Percentiles rank a stretch among this genome's conserved stretches.
These are phyloP conservation scores for Eleusine indica DNA, from an alignment of 176 grass and related monocot species.

Conservation along the genomic window DNA sequence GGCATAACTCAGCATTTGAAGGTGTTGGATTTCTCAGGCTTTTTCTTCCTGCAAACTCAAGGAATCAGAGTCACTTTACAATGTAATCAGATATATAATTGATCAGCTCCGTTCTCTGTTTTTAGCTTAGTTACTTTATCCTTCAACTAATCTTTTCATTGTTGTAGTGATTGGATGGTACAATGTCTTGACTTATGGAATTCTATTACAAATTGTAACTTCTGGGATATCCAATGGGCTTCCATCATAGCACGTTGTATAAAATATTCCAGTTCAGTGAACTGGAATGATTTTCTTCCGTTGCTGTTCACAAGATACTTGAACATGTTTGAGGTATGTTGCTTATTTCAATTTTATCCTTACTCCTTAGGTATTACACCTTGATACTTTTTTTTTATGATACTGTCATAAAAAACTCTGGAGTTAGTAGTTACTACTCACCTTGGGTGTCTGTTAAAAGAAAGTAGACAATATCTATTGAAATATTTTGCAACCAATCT, in stretches of 20 bases:
- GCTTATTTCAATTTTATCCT: constrained; percentile 27
- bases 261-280: constrained; percentile 69
- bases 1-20: constrained; percentile 97
- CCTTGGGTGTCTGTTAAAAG: neutral
- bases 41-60: constrained; percentile 83
- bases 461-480: neutral
- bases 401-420: too few species aligned
- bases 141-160: constrained; percentile 42
- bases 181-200: constrained; percentile 81
- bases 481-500: neutral
- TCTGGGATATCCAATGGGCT: constrained; percentile 95
- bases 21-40: constrained; percentile 92
- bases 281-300: constrained; percentile 87
- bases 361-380: neutral
- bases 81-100: constrained; percentile 54
- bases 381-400: too few species aligned
- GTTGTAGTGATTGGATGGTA: constrained; percentile 74
- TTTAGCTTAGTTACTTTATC: constrained; percentile 26
- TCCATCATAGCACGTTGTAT: constrained; percentile 85
- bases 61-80: constrained; percentile 79
- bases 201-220: constrained; percentile 86
- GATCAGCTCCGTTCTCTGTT: constrained; percentile 23
- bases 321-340: constrained; percentile 95
- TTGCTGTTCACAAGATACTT: constrained; percentile 73
- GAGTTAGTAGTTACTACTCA: neutral